Evolutionary conservation across 2,329 filamentous ascomycete genomes (phyloP), one percentile per base, ranked within the genome.

Genomic region (Pyricularia sp.): DNA sequence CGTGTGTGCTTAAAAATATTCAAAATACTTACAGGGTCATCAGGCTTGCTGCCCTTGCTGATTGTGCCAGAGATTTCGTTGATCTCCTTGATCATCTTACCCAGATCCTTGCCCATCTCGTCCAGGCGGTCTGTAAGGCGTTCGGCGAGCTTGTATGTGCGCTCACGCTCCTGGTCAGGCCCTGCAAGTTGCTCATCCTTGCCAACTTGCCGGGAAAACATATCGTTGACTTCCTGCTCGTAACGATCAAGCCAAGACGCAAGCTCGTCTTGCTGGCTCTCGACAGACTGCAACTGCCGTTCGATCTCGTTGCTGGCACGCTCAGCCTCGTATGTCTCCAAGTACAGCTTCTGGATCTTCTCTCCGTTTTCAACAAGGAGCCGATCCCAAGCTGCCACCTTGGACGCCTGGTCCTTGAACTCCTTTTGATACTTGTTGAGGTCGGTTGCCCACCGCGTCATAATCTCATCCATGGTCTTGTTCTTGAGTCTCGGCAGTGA

Each of bases 391-490:
- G 87, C 85, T 14, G 93, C 91, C 17, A 98, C 92, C 72, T 93
- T 91, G 71, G 89, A 86, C 4, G 96, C 94, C 78, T 98, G 93
- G 42, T 90, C 86, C 77, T 96, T 93, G 82, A 98, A 99, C 70
- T 97, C 93, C 78, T 97, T 97, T 76, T 98, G 94, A 76, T 99
- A 97, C 76, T 97, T 96, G 68, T 93, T 91, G 66, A 99, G 83
- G 76, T 98, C 95, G 0, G 93, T 93, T 1, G 95, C 95, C 95
- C 95, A 99, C 36, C 93, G 89, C 4, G 93, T 97, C 72, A 99
- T 93, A 72, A 99, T 97, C 78, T 99, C 95, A 76, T 99, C 95
- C 92, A 99, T 97, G 0, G 94, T 97, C 82, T 97, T 98, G 80
- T 97, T 97, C 83, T 97, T 97, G 55, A 99, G 84, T 31, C 95